Conservation (phyloP, 345 rosid genomes). For the Cardamine occulta region DNA sequence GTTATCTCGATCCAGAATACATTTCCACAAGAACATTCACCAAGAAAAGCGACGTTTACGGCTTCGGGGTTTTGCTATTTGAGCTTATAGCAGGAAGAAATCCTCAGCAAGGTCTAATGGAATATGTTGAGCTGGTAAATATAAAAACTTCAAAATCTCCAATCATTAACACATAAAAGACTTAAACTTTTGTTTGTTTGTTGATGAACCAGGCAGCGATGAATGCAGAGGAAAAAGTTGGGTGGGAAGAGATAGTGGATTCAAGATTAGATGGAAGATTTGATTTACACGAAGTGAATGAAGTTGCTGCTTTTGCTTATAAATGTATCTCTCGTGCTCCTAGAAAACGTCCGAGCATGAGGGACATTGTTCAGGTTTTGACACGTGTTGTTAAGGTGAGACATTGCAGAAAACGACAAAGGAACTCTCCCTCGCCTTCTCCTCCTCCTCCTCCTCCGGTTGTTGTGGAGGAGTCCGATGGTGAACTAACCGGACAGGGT, state of each 20-base stretch:
- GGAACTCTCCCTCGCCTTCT: constrained; percentile 46
- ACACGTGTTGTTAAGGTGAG: constrained; percentile 68
- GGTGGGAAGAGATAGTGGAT: constrained; percentile 98
- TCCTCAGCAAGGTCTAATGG: constrained; percentile 97
- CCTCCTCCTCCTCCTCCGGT: constrained; percentile 15
- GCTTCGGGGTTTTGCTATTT: constrained; percentile 93
- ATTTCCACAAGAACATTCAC: constrained; percentile 82
- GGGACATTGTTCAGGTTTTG: constrained; percentile 91
- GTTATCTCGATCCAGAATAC: constrained; percentile 98
- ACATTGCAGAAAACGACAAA: constrained; percentile 64
- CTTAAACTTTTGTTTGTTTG: neutral
- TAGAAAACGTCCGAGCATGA: constrained; percentile 86
- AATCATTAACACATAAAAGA: no score
- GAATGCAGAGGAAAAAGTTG: constrained; percentile 78
- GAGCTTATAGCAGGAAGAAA: constrained; percentile 95
- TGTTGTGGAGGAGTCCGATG: constrained; percentile 13
- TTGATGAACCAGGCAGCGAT: constrained; percentile 71
- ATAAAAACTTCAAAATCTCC: neutral
- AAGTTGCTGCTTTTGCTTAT: constrained; percentile 88
- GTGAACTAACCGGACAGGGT: constrained; percentile 22
- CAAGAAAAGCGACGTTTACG: constrained; percentile 96
- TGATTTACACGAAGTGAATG: constrained; percentile 75
- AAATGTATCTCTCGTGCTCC: constrained; percentile 76
- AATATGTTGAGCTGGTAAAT: constrained; percentile 88
- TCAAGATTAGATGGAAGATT: constrained; percentile 76